Evolutionary conservation across 2,329 filamentous ascomycete genomes (phyloP), one percentile per base, ranked within the genome.

Genomic region (Alternaria consortialis): DNA sequence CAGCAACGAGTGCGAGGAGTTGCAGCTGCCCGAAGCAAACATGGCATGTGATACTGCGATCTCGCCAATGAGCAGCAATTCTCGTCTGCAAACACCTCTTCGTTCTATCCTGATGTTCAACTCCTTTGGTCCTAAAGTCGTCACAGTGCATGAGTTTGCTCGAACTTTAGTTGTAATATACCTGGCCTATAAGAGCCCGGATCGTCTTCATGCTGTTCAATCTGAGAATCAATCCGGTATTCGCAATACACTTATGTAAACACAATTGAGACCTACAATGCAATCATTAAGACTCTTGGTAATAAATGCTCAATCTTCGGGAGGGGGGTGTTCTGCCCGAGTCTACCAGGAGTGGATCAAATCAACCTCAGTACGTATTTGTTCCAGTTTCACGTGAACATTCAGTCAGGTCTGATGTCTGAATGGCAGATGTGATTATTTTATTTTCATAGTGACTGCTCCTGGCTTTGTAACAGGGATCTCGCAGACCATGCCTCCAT

Each of bases 381-480:
- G 12, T 34, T 32, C 15, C 7, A 2, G 27, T 29, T 48, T 48
- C 29, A 48, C 46, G 11, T 12, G 20, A 36, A 9, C 7, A 13
- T 50, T 13, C 31, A 36, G 7, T 23, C 2, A 12, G 17, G 8
- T n/a, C 13, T 7, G 5, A 36, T 11, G 8, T 36, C 5, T 34
- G 37, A 17, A 43, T 5, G 53, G 53, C 20, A 31, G 48, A 32
- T 52, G 34, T 52, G 37, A 39, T 48, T 58, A 53, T 25, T 58
- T 58, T 48, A 61, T 58, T 61, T 53, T 34, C 37, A 29, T 53
- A 58, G 32, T 46, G 34, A 34, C 34, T 31, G 46, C 12, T 50
- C 36, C 25, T 60, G 39, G 2, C 5, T 32, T 25, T 42, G 9
- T 46, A 36, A 27, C 29, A 27, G 25, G 23, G 8, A 46, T 40